Evolutionary conservation across 371 early-diverging fungal species (phyloP).

Genomic region (Mucor ambiguus): DNA sequence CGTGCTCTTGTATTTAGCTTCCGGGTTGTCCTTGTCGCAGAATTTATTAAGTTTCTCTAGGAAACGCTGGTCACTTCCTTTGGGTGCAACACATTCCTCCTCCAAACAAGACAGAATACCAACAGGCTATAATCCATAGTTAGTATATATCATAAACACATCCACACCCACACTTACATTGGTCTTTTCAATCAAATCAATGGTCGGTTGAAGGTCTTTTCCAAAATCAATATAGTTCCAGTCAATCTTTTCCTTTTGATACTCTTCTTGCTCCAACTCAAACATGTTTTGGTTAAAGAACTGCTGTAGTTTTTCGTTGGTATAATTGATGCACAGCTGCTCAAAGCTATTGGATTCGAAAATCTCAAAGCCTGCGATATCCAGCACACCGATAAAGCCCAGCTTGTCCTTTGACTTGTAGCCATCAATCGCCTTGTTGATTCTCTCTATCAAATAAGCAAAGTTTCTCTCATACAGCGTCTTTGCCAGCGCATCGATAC

Average conservation of each 20-base stretch:
- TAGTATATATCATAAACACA: neutral
- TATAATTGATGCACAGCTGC: conserved; percentile 99
- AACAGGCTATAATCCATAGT: conserved; percentile 72
- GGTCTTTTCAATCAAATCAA: conserved; percentile 96
- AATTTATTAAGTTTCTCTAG: conserved; percentile 82
- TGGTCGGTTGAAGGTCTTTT: conserved; percentile 98
- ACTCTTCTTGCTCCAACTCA: conserved; percentile 99
- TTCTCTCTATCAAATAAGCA: conserved; percentile 84
- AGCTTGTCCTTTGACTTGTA: conserved; percentile 47
- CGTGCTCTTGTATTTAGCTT: conserved; percentile 82
- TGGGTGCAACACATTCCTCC: conserved; percentile 98
- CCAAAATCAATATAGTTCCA: conserved; percentile 99
- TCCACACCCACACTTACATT: conserved; percentile 54
- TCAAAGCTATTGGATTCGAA: conserved; percentile 99
- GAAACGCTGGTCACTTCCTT: conserved; percentile 97
- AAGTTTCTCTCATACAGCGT: conserved; percentile 99
- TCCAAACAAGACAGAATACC: conserved; percentile 98
- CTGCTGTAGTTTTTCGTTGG: conserved; percentile 99
- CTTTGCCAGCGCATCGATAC: conserved; percentile 93
- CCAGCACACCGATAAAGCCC: conserved; percentile 97
- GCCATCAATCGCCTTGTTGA: conserved; percentile 88
- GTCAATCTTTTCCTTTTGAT: conserved; percentile 91
- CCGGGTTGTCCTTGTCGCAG: conserved; percentile 58
- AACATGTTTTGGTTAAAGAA: conserved; percentile 99
- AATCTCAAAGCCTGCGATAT: conserved; percentile 99